Evolutionary conservation across 768 basidiomycete genomes (phyloP), one percentile per base, ranked within the genome.

Genomic region (Leccinum obscurum): DNA sequence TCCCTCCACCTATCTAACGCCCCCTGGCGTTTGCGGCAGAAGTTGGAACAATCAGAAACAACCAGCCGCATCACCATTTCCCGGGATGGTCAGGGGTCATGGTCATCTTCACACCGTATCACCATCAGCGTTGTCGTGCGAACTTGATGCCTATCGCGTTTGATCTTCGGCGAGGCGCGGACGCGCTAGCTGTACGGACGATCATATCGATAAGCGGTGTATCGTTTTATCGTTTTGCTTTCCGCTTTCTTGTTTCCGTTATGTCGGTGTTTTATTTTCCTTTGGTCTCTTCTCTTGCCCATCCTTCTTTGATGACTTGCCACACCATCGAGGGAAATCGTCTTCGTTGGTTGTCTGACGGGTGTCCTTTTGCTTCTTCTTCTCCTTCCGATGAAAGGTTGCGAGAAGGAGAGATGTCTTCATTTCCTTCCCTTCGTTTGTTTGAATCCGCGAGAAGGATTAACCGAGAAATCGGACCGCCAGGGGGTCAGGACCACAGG

Each of bases 141-240:
- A 68, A 65, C 30, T 2, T 15, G 1, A 20, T 62, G 49, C 63
- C 55, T 60, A 67, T 65, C 67, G 63, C 20, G 50, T 34, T 35
- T 66, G 63, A 74, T 73, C 67, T 72, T 64, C 20, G 62, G 62
- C 65, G 64, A 44, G 4, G 8, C 44, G 13, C 37, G 54, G 10
- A 35, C 28, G 26, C 28, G 30, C 13, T 53, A 52, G 39, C 17
- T 41, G 17, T 39, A 28, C n/a, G 37, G 22, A 20, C 56, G 14
- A 52, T 41, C 26, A 44, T 54, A 62, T 61, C 59, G 69, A 71
- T 71, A 71, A 68, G 61, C 17, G 48, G 6, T 6, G 8, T 41
- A n/a, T 41, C 17, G 17, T 17, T 14, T 32, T 41, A n/a, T 41
- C 17, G 17, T 17, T 14, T 32, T 22, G 7, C 17, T 13, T 35